Evolutionary conservation across 1,284 basidiomycete species (phyloP).

Genomic region (Entoloma clypeatum): DNA sequence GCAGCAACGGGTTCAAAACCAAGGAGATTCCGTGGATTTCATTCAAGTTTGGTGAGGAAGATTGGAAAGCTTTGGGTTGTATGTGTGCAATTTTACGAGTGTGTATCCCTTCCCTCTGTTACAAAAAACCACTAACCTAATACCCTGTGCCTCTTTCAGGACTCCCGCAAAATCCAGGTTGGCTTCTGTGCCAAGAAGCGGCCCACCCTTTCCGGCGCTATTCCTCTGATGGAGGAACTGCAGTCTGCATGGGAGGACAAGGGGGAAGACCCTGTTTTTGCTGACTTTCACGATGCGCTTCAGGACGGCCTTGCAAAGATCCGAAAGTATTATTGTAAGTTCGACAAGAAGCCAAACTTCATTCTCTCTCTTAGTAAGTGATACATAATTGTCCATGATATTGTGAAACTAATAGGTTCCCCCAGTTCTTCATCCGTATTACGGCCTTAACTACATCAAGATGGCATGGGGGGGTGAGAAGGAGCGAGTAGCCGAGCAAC

Average conservation of each 20-base stretch:
- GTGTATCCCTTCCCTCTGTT: neutral
- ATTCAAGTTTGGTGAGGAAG: constrained; percentile 2
- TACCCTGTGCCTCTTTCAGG: constrained; percentile 1
- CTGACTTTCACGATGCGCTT: constrained; percentile 16
- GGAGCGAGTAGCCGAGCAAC: too few species aligned
- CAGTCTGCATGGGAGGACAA: constrained; percentile 23
- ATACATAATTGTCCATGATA: neutral
- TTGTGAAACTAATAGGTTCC: neutral
- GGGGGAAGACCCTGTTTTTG: constrained; percentile 10
- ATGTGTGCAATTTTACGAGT: constrained; percentile 2
- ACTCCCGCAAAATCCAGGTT: constrained; percentile 7
- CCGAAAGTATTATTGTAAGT: constrained; percentile 22
- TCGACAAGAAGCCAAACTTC: constrained; percentile 22
- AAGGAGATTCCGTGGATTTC: constrained; percentile 8
- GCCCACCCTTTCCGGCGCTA: constrained; percentile 9
- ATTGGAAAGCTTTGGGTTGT: constrained; percentile 5
- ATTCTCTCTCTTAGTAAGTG: constrained; percentile 4
- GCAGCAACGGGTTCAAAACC: neutral
- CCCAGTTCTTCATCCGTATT: constrained; percentile 17
- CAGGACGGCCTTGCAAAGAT: constrained; percentile 20
- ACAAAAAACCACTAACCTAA: neutral
- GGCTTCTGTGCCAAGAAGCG: constrained; percentile 10
- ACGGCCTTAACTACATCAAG: constrained; percentile 21
- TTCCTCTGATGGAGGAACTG: constrained; percentile 23
- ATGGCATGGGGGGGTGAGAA: constrained; percentile 21